Evolutionary conservation across 768 basidiomycete genomes (phyloP), one percentile per base, ranked within the genome.

Genomic region (Neoboletus magnificus): DNA sequence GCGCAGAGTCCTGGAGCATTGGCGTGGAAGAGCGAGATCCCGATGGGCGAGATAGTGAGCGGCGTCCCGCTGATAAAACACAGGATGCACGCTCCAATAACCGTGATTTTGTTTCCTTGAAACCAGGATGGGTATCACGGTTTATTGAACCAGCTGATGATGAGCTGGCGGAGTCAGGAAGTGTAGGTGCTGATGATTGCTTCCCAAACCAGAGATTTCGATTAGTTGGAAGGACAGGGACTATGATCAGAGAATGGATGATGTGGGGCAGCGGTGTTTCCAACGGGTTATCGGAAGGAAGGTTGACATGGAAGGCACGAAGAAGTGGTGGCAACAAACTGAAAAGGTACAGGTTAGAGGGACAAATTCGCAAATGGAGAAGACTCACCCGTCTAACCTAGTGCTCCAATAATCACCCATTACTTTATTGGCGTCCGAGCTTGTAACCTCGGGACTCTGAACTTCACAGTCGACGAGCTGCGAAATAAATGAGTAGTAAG

Each of bases 401-500:
- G 81, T 62, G 66, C 81, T 86, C 92, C 91, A 94, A 56, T 77
- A 81, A 57, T 93, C 90, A 1, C 85, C 85, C 60, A 89, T 79
- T 8, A 86, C 76, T 60, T 82, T 84, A 27, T 57, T n/a, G 6
- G 60, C 54, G 2, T 61, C 48, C 6, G 56, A 51, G 18, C 22
- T 25, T 30, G 55, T 23, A 16, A 69, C 54, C 39, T 69, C 62
- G 7, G 66, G 60, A 32, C 62, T 68, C 48, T 70, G 81, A n/a
- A 75, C 63, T 63, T 84, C 81, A 27, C 73, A 69, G 45, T 78
- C 77, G 3, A 76, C 73, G 60, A 79, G 75, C 56, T 62, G 37
- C 33, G 48, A 36, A 42, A 54, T 13, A 15, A 23, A 53, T 61
- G 18, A 55, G 39, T 43, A 52, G n/a, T 0, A 40, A 23, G 4